A percentile compares a stretch with the other conserved stretches of the same genome.
These are phyloP conservation scores for Aspergillus heteromorphus DNA, from an alignment of 495 filamentous ascomycete genomes.

Conservation along the genomic window DNA sequence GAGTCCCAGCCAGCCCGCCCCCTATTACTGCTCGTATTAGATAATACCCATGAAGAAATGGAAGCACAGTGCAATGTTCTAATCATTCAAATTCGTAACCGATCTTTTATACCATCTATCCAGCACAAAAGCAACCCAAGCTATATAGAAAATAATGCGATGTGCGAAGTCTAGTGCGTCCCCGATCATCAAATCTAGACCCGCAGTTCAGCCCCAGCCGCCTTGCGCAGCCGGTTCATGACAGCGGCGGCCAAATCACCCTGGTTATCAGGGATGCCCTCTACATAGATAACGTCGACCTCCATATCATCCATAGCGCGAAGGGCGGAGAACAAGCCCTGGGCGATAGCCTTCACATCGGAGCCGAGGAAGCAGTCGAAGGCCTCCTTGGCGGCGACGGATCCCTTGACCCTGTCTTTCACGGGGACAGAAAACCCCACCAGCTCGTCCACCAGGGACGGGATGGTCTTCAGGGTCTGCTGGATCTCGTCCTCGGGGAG, in stretches of 20 bases:
- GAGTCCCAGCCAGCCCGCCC: background rate
- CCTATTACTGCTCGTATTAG: background rate
- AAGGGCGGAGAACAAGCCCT: conserved; percentile 80
- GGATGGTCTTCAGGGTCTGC: conserved; percentile 19
- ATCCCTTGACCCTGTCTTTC: conserved; percentile 20
- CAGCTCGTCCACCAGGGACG: conserved; percentile 25
- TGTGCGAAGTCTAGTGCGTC: background rate
- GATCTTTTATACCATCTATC: background rate
- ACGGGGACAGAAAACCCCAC: conserved; percentile 29
- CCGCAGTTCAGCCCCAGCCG: conserved; percentile 53
- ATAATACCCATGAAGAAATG: too few species aligned
- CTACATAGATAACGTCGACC: conserved; percentile 84
- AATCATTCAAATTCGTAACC: background rate
- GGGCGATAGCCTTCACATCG: conserved; percentile 67
- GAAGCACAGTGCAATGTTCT: background rate
- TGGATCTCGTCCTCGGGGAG: conserved; percentile 23
- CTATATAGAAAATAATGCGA: background rate
- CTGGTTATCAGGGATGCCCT: conserved; percentile 72
- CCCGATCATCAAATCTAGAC: conserved; percentile 22
- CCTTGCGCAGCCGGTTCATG: conserved; percentile 93
- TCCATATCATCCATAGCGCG: conserved; percentile 73
- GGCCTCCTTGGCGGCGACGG: conserved; percentile 26
- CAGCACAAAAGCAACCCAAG: background rate
- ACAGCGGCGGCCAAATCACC: conserved; percentile 85
- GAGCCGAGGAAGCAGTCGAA: conserved; percentile 58